phyloP scores from a whole-genome alignment of 1,284 basidiomycete species.

The Ceratobasidium sp. region DNA sequence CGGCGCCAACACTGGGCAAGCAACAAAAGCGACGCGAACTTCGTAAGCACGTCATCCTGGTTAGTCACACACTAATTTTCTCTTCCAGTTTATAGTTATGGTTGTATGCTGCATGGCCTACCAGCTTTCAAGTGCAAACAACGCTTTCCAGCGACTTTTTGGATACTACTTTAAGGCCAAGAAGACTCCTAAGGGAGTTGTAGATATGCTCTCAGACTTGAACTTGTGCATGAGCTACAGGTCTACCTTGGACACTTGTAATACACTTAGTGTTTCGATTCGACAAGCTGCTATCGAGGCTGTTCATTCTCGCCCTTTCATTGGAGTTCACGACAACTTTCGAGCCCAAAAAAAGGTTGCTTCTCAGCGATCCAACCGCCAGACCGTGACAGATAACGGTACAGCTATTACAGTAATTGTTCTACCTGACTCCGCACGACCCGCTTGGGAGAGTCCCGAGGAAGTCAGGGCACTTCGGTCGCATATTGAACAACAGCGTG shows the following conservation, averaged over 20 bases:
- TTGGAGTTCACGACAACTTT: slow-evolving; percentile 11
- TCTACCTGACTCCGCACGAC: slow-evolving; percentile 2
- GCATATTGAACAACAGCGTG: not conserved
- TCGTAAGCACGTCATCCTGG: not conserved
- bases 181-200: not conserved
- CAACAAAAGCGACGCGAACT: not conserved
- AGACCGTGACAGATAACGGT: slow-evolving; percentile 2
- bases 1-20: not conserved
- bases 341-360: not conserved
- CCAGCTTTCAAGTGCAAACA: not conserved
- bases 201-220: not conserved
- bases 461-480: not conserved
- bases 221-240: not conserved
- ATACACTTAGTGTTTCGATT: not conserved
- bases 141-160: slow-evolving; percentile 1
- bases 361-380: not conserved
- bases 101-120: not conserved
- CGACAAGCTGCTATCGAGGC: not conserved
- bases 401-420: not conserved
- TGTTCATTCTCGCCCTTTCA: not conserved
- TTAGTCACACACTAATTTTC: not conserved
- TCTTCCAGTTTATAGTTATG: not conserved
- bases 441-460: slow-evolving; percentile 6
- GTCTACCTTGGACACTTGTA: not conserved
- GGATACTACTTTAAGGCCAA: slow-evolving; percentile 16